These are phyloP conservation scores for Hibiscus syriacus DNA, from an alignment of 345 rosid genomes.

Conservation along the genomic window DNA sequence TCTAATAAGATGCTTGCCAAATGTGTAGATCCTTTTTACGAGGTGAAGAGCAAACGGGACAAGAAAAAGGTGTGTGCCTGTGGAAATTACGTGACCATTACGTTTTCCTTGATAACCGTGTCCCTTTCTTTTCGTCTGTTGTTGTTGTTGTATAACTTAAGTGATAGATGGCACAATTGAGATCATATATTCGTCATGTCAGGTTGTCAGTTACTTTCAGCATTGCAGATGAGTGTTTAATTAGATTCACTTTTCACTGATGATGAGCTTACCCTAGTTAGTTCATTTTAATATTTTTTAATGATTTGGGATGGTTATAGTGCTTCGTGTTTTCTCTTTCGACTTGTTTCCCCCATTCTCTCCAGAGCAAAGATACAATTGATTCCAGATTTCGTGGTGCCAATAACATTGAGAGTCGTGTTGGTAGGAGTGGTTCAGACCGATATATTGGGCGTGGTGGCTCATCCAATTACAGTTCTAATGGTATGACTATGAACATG, in stretches of 20 bases:
- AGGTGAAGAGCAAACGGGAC: conserved; percentile 96
- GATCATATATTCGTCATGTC: neutral
- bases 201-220: neutral
- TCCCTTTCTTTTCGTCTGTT: neutral
- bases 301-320: neutral
- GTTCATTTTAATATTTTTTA: neutral
- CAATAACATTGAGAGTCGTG: conserved; percentile 46
- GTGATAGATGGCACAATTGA: neutral
- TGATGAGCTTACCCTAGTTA: neutral
- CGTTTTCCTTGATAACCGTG: neutral
- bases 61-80: conserved; percentile 66
- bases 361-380: conserved; percentile 61
- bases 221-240: neutral
- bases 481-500: conserved; percentile 40
- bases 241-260: no score
- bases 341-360: conserved; percentile 9
- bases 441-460: conserved; percentile 61
- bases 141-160: neutral
- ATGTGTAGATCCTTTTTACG: conserved; percentile 79
- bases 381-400: conserved; percentile 61
- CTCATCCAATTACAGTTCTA: conserved; percentile 32
- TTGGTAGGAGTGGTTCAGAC: conserved; percentile 62
- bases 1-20: conserved; percentile 10
- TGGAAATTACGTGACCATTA: neutral
- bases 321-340: neutral